phyloP scores from a whole-genome alignment of 768 basidiomycete genomes.

The Rhodotorula paludigena region DNA sequence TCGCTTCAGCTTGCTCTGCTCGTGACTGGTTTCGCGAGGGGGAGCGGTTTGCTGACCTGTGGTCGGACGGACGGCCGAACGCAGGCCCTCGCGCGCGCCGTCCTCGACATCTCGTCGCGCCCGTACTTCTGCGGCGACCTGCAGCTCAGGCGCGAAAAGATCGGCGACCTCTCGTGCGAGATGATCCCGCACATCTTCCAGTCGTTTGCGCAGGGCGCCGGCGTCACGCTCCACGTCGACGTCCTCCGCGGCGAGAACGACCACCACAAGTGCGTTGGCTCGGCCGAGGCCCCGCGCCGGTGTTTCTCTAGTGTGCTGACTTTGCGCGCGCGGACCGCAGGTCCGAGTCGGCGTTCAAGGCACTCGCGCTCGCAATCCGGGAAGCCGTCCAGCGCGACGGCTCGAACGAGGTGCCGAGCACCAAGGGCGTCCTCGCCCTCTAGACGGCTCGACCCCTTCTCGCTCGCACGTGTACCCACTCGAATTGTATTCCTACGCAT shows the following conservation, averaged over 20 bases:
- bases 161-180: slow-evolving; percentile 91
- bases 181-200: slow-evolving; percentile 98
- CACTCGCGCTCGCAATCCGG: slow-evolving; percentile 86
- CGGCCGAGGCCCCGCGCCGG: too few relatives aligned
- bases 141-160: slow-evolving; percentile 78
- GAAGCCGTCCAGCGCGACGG: slow-evolving; percentile 90
- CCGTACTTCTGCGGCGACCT: slow-evolving; percentile 93
- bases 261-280: slow-evolving; percentile 74
- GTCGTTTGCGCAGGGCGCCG: slow-evolving; percentile 94
- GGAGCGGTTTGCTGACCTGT: too few relatives aligned
- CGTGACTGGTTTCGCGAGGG: too few relatives aligned
- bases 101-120: slow-evolving; percentile 96
- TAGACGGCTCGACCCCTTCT: slow-evolving; percentile 5
- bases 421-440: slow-evolving; percentile 78
- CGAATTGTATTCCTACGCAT: background rate
- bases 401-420: slow-evolving; percentile 84
- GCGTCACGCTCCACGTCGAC: slow-evolving; percentile 88
- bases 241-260: slow-evolving; percentile 93
- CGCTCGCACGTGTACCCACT: background rate
- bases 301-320: background rate
- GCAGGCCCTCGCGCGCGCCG: slow-evolving; percentile 88
- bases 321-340: slow-evolving; percentile 50
- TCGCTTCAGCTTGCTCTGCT: background rate
- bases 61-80: background rate
- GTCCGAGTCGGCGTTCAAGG: slow-evolving; percentile 97